Percentiles rank a stretch among this genome's conserved stretches.
These are phyloP conservation scores for Eucalyptus leucophloia DNA, from an alignment of 345 rosid species.

Conservation along the genomic window DNA sequence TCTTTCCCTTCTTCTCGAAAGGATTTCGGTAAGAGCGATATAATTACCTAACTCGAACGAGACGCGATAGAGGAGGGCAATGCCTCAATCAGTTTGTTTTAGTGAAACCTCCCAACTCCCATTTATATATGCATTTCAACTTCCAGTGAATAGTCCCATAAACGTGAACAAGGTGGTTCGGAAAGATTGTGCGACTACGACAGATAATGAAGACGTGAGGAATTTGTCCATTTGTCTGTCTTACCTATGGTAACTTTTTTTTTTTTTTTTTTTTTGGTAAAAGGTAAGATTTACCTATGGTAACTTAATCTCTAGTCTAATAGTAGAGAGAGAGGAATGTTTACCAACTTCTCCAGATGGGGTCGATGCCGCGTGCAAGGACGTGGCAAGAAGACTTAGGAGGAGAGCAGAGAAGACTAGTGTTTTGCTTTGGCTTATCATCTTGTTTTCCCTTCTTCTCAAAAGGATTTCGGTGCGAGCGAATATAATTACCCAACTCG, in stretches of 20 bases:
- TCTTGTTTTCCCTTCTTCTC: background rate
- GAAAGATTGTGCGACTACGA: background rate
- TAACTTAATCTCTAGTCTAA: background rate
- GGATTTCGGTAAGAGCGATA: background rate
- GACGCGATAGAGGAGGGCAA: background rate
- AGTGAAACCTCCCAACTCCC: background rate
- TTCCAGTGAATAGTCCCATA: background rate
- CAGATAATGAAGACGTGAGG: background rate
- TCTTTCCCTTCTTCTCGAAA: background rate
- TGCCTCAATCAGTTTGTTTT: background rate
- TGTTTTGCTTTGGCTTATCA: background rate
- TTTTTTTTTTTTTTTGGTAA: too few relatives aligned
- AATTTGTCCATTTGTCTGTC: background rate
- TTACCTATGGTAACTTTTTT: background rate
- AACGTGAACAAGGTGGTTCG: too few relatives aligned
- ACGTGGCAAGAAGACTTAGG: background rate
- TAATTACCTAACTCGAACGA: background rate
- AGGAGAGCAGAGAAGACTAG: background rate
- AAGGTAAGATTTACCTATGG: too few relatives aligned
- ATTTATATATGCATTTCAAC: background rate
- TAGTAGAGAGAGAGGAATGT: too few relatives aligned
- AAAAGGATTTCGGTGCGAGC: background rate
- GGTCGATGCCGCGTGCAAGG: background rate
- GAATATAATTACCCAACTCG: background rate
- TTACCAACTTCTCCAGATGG: conserved; percentile 20